A percentile compares a stretch with the other conserved stretches of the same genome.
Conservation (phyloP, 2,329 filamentous ascomycete species). For the Ceratocystis lukuohia region DNA sequence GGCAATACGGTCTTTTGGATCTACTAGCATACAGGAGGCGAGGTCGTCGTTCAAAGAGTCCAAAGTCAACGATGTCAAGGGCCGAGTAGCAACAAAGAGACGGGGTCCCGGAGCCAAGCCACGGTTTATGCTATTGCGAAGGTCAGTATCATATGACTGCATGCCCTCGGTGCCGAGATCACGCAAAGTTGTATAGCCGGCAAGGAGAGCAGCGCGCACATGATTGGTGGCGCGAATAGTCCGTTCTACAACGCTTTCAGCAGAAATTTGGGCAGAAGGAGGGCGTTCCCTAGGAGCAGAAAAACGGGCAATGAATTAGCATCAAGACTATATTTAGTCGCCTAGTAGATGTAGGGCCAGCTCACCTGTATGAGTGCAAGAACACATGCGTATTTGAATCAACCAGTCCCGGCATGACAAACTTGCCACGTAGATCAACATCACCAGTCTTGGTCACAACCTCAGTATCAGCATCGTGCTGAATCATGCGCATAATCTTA, state of each 20-base stretch:
- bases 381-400: constrained; percentile 46
- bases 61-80: constrained; percentile 36
- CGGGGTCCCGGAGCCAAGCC: constrained; percentile 41
- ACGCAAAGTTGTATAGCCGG: constrained; percentile 46
- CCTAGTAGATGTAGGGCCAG: not conserved
- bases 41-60: constrained; percentile 21
- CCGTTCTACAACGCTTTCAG: constrained; percentile 44
- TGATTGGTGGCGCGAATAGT: constrained; percentile 42
- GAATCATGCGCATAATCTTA: constrained; percentile 29
- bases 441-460: constrained; percentile 26
- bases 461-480: constrained; percentile 23
- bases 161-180: constrained; percentile 43
- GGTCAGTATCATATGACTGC: constrained; percentile 35
- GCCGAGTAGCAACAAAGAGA: constrained; percentile 41
- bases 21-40: constrained; percentile 20
- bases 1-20: constrained; percentile 35
- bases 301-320: not conserved
- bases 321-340: too few relatives aligned
- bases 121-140: constrained; percentile 41
- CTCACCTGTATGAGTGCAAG: constrained; percentile 35
- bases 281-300: constrained; percentile 27
- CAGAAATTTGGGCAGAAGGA: constrained; percentile 38
- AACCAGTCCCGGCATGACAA: constrained; percentile 40
- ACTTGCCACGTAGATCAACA: constrained; percentile 41
- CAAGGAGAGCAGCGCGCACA: constrained; percentile 37